Evolutionary conservation across 768 basidiomycete genomes (phyloP).

Genomic region (Steccherinum ochraceum): DNA sequence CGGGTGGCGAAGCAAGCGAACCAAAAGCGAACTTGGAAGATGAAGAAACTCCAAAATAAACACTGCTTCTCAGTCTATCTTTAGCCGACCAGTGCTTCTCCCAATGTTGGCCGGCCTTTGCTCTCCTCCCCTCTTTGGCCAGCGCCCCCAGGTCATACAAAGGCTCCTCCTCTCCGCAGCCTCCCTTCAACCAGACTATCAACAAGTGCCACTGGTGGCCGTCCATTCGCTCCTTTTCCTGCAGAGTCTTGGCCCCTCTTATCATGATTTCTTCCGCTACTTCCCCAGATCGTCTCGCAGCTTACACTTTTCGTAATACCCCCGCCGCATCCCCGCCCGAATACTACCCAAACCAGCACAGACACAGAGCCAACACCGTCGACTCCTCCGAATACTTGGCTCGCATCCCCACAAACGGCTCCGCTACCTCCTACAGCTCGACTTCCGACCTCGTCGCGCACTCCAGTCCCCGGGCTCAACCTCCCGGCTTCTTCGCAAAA

Average conservation of each 20-base stretch:
- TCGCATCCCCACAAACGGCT: not conserved
- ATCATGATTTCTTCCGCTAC: not conserved
- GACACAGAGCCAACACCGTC: not conserved
- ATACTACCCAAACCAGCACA: not conserved
- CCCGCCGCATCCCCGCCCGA: not conserved
- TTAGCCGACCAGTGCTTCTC: not conserved
- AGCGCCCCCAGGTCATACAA: no score
- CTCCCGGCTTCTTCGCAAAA: not conserved
- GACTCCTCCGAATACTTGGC: not conserved
- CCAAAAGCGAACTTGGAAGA: not conserved
- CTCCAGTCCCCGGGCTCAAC: not conserved
- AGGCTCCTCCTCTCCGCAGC: not conserved
- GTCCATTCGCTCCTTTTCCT: not conserved
- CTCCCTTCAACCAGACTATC: not conserved
- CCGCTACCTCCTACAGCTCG: conserved; percentile 5
- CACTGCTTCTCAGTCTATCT: not conserved
- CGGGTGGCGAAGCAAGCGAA: no score
- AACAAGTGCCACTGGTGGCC: not conserved
- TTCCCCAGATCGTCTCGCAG: not conserved
- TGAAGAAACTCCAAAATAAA: no score
- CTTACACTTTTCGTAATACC: not conserved
- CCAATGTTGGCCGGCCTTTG: not conserved
- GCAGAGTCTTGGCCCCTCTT: not conserved
- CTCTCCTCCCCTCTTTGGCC: no score
- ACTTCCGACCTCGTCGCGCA: conserved; percentile 16